Conservation (phyloP, 73 alveolate species). For the Symbiodinium pilosum region DNA sequence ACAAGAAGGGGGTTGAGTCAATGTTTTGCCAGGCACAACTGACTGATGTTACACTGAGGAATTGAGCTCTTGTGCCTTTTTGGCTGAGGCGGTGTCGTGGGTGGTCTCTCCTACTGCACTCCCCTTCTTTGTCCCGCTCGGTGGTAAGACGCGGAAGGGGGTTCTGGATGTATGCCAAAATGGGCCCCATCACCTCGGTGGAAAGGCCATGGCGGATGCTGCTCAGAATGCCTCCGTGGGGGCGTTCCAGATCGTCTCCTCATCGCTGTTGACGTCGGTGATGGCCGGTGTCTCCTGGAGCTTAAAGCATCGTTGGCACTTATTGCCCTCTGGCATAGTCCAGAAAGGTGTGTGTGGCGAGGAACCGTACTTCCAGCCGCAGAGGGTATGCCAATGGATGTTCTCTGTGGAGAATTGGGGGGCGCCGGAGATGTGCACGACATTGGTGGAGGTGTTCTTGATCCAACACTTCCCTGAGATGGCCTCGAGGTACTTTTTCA, state of each 20-base stretch:
- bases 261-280: background rate
- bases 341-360: too few relatives aligned
- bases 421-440: background rate
- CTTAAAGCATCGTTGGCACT: background rate
- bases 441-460: background rate
- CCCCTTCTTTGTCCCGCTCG: too few relatives aligned
- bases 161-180: too few relatives aligned
- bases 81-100: too few relatives aligned
- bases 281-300: background rate
- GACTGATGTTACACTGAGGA: too few relatives aligned
- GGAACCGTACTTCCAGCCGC: conserved; percentile 8
- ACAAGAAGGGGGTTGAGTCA: too few relatives aligned
- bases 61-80: too few relatives aligned
- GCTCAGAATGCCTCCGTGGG: background rate
- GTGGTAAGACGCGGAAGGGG: too few relatives aligned
- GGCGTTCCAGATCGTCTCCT: background rate
- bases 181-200: background rate
- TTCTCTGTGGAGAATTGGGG: background rate
- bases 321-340: background rate
- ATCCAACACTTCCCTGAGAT: background rate
- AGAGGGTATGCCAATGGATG: background rate
- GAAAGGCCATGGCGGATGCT: background rate
- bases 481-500: background rate
- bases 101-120: too few relatives aligned
- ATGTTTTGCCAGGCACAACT: too few relatives aligned